phyloP scores from a whole-genome alignment of 2,329 filamentous ascomycete species.

The Colletotrichum endophyticum region DNA sequence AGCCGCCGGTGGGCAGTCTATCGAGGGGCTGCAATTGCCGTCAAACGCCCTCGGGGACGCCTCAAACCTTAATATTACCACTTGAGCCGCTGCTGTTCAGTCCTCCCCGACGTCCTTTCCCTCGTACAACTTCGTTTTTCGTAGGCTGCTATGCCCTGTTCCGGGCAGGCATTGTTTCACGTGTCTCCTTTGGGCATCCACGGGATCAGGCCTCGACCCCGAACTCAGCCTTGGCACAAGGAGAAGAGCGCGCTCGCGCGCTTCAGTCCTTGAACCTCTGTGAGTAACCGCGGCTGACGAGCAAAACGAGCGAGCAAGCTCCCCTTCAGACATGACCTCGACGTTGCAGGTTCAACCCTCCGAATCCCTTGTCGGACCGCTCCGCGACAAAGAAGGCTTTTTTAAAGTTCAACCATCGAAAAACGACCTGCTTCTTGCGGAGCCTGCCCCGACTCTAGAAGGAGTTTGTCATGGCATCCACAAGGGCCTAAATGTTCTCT shows the following conservation, averaged over 20 bases:
- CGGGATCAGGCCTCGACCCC: not conserved
- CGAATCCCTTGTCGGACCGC: not conserved
- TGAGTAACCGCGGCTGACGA: not conserved
- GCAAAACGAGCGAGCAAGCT: not conserved
- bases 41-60: slow-evolving; percentile 2
- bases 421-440: not conserved
- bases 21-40: not conserved
- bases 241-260: not conserved
- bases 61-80: not conserved
- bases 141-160: not conserved
- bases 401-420: not conserved
- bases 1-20: not conserved
- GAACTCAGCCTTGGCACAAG: not conserved
- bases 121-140: not conserved
- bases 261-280: not conserved
- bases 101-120: not conserved
- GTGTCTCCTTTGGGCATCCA: not conserved
- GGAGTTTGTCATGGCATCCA: not conserved
- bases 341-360: not conserved
- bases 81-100: not conserved
- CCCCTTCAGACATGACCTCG: not conserved
- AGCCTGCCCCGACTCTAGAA: not conserved
- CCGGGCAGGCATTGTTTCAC: slow-evolving; percentile 7
- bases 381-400: not conserved
- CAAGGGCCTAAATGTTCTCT: not conserved